Base-by-base conservation (phyloP, 352 stramenopile species). In the Phytophthora tentaculata region DNA sequence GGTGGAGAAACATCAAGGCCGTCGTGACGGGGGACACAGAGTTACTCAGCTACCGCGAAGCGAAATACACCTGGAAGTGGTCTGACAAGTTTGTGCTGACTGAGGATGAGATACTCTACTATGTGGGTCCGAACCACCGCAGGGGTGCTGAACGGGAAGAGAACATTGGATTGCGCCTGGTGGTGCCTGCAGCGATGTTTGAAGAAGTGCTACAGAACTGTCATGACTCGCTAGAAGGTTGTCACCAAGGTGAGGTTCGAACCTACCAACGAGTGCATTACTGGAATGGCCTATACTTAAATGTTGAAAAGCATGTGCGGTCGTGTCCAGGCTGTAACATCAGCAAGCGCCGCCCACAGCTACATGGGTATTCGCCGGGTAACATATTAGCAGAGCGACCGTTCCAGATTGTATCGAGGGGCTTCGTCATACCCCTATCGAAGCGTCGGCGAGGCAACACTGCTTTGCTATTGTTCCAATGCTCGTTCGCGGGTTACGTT, bases 401-500 rank as follows among this genome's bases (percentile, higher is more conserved):
- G 5, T 28, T 49, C 8, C 43, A 49, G 43, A 26, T 49, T 16
- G 43, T 49, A 8, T 26, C 19, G 0, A 49, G 24, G 19, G 50
- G 49, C 17, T 55, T 60, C 24, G 49, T 54, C 22, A 50, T 50
- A 39, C n/a, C 28, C 0, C 23, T 50, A 29, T 16, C 48, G 6
- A 56, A 44, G 28, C 17, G 13, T 44, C 49, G 28, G 5, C 26
- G 49, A n/a, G 49, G n/a, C 2, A 56, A 56, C 4, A 56, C 49
- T 3, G 49, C 28, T 16, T 17, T 56, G 8, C 16, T 45, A 14
- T 0, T 43, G 49, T 29, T 56, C n/a, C 49, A 56, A 17, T 45
- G 29, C 29, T 24, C 29, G 20, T 51, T 32, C 22, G 19, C 22
- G 7, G 9, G 22, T 16, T 56, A 6, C 28, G 39, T 45, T 8